A percentile compares a stretch with the other conserved stretches of the same genome.
Evolutionary conservation across 129 eudicot species (phyloP).

Genomic region (Centaurea solstitialis): DNA sequence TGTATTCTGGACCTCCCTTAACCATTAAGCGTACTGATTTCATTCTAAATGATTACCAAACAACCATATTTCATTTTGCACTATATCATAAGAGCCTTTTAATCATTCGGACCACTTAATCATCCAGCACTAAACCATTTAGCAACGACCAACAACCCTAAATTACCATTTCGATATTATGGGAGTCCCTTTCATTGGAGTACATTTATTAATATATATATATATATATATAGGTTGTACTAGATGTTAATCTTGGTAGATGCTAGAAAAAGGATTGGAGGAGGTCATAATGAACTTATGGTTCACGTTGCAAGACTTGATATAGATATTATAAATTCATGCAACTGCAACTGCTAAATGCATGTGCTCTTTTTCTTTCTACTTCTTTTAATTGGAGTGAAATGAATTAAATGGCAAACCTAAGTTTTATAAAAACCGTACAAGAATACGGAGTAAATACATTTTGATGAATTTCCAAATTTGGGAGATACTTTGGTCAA

Average conservation of each 20-base stretch:
- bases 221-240: constrained; percentile 10
- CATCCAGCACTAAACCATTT: no score
- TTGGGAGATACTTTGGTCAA: neutral
- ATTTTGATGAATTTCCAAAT: neutral
- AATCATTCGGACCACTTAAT: no score
- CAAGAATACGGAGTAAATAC: neutral
- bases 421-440: neutral
- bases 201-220: constrained; percentile 7
- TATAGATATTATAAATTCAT: neutral
- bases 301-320: constrained; percentile 16
- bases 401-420: neutral
- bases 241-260: constrained; percentile 20
- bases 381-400: neutral
- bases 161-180: neutral
- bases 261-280: constrained; percentile 27
- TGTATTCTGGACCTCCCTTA: no score
- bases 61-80: no score
- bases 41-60: no score
- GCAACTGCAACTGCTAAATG: no score
- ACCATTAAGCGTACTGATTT: no score
- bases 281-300: constrained; percentile 5
- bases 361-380: neutral
- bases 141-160: no score
- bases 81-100: no score
- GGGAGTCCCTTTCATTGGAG: neutral